Evolutionary conservation across 805 yeast species (phyloP), one percentile per base, ranked within the genome.

Genomic region (Wickerhamiella parazyma): DNA sequence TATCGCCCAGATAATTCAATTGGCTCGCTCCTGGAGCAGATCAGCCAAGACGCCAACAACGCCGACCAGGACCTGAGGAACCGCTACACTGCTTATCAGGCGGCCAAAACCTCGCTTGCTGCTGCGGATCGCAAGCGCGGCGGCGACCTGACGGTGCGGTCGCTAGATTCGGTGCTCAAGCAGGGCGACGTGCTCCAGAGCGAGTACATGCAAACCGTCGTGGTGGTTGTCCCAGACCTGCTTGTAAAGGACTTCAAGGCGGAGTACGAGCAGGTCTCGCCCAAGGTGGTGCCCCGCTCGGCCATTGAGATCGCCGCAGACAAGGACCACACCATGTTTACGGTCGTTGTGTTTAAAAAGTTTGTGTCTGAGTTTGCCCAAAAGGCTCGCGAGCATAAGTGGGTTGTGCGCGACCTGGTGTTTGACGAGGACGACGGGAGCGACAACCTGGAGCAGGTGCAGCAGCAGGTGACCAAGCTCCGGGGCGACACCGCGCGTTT

Each of bases 41-140:
- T 91, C 42, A 68, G 89, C 5, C 68, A 71, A 50, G 96, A 91
- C 60, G 86, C 93, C 1, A 62, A 78, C 49, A 78, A 82, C 43
- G 72, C 91, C 53, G 98, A 91, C 59, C 67, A 73, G 41, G 98
- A 91, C 60, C 81, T 91, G 38, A 75, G 83, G 59, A 64, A 72
- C n/a, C 68, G 81, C n/a, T 80, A 72, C 58, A 74, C 80, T 49
- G 71, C 68, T 52, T 91, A 85, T 65, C 81, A 76, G 55, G 73
- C 76, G 38, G 95, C 96, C 39, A 83, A 79, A 64, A 75, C 93
- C 36, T 82, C 78, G 58, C 70, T 86, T 48, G 71, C 78, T 39
- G 86, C 95, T 10, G 89, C 94, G 8, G 94, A 89, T 62, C 76
- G 96, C 57, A 87, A 87, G 65, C 81, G 80, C 61, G 80, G 83